phyloP scores from a whole-genome alignment of 202 grass and related monocot species.

The Sporobolus alterniflorus region DNA sequence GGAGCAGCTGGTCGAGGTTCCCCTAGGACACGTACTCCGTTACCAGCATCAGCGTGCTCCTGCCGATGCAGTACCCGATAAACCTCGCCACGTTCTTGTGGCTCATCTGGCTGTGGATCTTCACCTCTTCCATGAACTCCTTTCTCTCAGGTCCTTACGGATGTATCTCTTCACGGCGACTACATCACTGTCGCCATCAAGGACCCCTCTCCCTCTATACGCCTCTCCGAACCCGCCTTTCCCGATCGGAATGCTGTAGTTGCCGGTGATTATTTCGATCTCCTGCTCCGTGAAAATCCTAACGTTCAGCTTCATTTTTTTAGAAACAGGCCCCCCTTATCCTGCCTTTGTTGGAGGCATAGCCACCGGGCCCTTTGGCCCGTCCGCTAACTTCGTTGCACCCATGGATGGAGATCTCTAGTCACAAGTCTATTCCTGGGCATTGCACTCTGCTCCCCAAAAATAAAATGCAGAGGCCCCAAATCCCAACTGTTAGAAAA shows the following conservation, averaged over 20 bases:
- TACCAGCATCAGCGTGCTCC: neutral
- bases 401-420: neutral
- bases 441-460: neutral
- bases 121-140: constrained; percentile 22
- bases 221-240: constrained; percentile 32
- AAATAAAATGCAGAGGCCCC: too few species aligned
- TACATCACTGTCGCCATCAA: neutral
- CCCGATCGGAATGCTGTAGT: constrained; percentile 13
- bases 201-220: neutral
- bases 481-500: too few species aligned
- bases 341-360: too few species aligned
- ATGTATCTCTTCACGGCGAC: constrained; percentile 41
- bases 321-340: too few species aligned
- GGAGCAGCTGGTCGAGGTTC: constrained; percentile 33
- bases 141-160: neutral
- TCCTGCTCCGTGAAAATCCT: constrained; percentile 14
- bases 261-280: constrained; percentile 10
- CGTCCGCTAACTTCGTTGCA: too few species aligned
- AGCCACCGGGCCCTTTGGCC: too few species aligned
- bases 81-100: constrained; percentile 18
- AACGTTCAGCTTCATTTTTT: neutral
- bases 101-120: neutral
- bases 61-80: neutral
- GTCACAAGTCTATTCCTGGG: neutral
- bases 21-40: constrained; percentile 33